Evolutionary conservation across 1,139 yeast genomes (phyloP), one percentile per base, ranked within the genome.

Genomic region (Suhomyces guaymorum): DNA sequence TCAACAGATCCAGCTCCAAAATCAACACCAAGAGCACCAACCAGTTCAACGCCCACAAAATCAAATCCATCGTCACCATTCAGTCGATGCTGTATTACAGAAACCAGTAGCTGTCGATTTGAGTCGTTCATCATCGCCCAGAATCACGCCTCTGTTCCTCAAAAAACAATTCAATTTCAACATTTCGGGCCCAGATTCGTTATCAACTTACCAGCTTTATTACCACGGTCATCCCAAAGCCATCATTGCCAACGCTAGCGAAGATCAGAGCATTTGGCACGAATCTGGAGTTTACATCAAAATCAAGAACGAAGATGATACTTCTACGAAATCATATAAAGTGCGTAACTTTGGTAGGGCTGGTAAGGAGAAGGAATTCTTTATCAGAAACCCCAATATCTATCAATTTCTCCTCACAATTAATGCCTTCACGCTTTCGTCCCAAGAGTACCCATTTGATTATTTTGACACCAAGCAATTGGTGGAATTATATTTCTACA

Each of bases 351-450:
- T 46, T 21, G 49, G 46, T 5, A 46, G 44, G 16, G 30, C 32
- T 12, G 47, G 45, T 22, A 35, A 41, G 4, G 42, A 43, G 21
- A 44, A 39, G 28, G 43, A 43, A 35, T 42, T 38, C 37, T 46
- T 49, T 33, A 46, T 57, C 15, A 42, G 43, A 26, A 48, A 44
- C 32, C 29, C 28, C 18, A 44, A 43, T 9, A 41, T 46, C 15
- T 59, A 50, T 38, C 40, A 52, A 9, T 55, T 53, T 33, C 51
- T 66, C 21, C 39, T 48, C 10, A 38, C 52, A 4, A 59, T 65
- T 19, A 41, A 61, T 40, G 72, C 68, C 6, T 66, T 66, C 41
- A 61, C 69, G 3, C 42, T 66, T 15, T 42, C 55, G n/a, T 52
- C 56, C 20, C 49, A 54, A 1, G 51, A 48, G 17, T 58, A 47